Base-by-base conservation (phyloP, 768 basidiomycete species). In the Saitozyma podzolica region DNA sequence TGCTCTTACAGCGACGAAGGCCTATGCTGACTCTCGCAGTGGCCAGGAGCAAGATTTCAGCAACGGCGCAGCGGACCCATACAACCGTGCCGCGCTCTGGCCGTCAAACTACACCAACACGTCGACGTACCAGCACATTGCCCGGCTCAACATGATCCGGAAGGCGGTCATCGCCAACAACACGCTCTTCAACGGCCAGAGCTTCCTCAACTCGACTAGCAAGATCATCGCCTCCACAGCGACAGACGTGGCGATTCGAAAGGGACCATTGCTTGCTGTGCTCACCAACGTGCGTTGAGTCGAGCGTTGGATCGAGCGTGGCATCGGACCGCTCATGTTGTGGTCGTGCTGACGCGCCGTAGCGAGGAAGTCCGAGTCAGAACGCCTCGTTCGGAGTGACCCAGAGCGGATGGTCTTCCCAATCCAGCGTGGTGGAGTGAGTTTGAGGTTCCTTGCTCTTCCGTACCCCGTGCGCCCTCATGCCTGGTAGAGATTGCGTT, bases 31-130 rank as follows among this genome's bases (percentile, higher is more conserved):
- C 54, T 10, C 42, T 40, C 20, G 47, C 59, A 65, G 64, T 50
- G 77, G 77, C 1, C 75, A 78, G 54, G 77, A 77, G 59, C 77
- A 78, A 53, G 75, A 77, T 20, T 63, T 77, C 53, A 48, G 61
- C 1, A 49, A 64, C 40, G 77, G 75, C 11, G 65, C 59, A 9
- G 67, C 53, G 9, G 74, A 75, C 56, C 74, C 74, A 17, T 78
- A 71, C 59, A 76, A 76, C 51, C 73, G 76, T 45, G 65, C 64
- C 43, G 76, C 76, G 0, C 58, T 79, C 0, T 79, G 74, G 75
- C 74, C 75, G 8, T 72, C 69, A 11, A 66, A 72, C 40, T 78
- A 77, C 59, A 56, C 65, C 58, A 71, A 70, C 51, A 73, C 71
- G 7, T 65, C 68, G 11, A 77, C 78, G 1, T 79, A 75, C 54